Conservation (phyloP, 2,329 filamentous ascomycete genomes). For the Ophiostoma piceae region DNA sequence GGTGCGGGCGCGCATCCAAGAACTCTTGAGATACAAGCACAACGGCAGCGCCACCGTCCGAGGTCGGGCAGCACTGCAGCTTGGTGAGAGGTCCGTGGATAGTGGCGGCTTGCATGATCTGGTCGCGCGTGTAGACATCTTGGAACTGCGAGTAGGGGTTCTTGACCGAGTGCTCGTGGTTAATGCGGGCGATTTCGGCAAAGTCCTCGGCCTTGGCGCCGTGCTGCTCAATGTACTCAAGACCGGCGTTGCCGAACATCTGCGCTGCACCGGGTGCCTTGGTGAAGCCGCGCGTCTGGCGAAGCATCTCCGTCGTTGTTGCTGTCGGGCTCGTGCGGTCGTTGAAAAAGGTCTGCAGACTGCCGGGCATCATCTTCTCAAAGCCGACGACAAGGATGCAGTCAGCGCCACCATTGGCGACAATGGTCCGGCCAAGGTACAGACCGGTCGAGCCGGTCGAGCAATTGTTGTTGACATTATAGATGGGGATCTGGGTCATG, state of each 20-base stretch:
- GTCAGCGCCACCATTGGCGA: constrained; percentile 74
- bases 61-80: constrained; percentile 97
- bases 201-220: constrained; percentile 82
- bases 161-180: constrained; percentile 83
- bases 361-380: constrained; percentile 97
- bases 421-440: constrained; percentile 73
- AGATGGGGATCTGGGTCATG: constrained; percentile 92
- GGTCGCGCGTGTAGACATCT: constrained; percentile 80
- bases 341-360: constrained; percentile 74
- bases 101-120: constrained; percentile 69
- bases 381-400: constrained; percentile 91
- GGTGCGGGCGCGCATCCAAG: constrained; percentile 75
- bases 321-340: constrained; percentile 77
- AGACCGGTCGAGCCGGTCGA: constrained; percentile 90
- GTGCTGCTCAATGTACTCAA: constrained; percentile 92
- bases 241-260: constrained; percentile 90
- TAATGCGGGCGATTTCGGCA: constrained; percentile 87
- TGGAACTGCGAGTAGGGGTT: constrained; percentile 99
- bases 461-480: constrained; percentile 99
- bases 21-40: constrained; percentile 86
- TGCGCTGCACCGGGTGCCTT: constrained; percentile 84
- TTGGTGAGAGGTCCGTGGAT: constrained; percentile 88
- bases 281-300: constrained; percentile 69
- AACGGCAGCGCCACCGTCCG: constrained; percentile 83
- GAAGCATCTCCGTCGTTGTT: constrained; percentile 72